phyloP scores from a whole-genome alignment of 257 asterid species.

The Nicotiana benthamiana region DNA sequence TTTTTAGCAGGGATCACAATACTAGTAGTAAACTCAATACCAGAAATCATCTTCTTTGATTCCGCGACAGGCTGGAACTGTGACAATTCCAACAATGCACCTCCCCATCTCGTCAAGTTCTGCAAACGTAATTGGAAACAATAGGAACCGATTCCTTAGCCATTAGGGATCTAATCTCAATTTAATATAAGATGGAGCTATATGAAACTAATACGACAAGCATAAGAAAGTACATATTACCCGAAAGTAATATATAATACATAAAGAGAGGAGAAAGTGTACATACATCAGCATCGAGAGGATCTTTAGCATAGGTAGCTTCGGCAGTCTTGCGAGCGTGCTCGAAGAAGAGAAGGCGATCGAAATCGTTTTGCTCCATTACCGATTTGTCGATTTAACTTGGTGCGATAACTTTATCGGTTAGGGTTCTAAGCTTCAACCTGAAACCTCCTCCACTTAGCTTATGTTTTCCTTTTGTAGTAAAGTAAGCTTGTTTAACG shows the following conservation, averaged over 20 bases:
- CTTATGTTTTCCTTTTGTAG: not conserved
- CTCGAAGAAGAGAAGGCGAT: slow-evolving; percentile 79
- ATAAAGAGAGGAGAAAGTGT: not conserved
- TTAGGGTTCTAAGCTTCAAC: not conserved
- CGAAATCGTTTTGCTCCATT: slow-evolving; percentile 74
- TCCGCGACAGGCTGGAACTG: slow-evolving; percentile 72
- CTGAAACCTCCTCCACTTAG: not conserved
- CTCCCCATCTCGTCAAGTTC: slow-evolving; percentile 94
- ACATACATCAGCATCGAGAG: slow-evolving; percentile 72
- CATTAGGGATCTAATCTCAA: not conserved
- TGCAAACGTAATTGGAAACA: slow-evolving; percentile 17
- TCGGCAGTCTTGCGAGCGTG: slow-evolving; percentile 81
- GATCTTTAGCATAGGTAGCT: slow-evolving; percentile 52
- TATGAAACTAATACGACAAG: not conserved
- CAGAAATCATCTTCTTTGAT: slow-evolving; percentile 70
- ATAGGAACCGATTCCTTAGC: not conserved
- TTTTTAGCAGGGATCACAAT: not conserved
- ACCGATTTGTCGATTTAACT: not conserved
- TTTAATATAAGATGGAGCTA: not conserved
- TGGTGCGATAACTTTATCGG: not conserved
- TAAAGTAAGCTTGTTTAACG: too few species aligned
- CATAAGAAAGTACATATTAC: not conserved
- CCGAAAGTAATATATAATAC: not conserved
- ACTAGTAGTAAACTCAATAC: not conserved
- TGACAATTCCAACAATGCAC: slow-evolving; percentile 74